A percentile compares a stretch with the other conserved stretches of the same genome.
phyloP scores from a whole-genome alignment of 2,329 filamentous ascomycete genomes.

The Monilinia fructigena region DNA sequence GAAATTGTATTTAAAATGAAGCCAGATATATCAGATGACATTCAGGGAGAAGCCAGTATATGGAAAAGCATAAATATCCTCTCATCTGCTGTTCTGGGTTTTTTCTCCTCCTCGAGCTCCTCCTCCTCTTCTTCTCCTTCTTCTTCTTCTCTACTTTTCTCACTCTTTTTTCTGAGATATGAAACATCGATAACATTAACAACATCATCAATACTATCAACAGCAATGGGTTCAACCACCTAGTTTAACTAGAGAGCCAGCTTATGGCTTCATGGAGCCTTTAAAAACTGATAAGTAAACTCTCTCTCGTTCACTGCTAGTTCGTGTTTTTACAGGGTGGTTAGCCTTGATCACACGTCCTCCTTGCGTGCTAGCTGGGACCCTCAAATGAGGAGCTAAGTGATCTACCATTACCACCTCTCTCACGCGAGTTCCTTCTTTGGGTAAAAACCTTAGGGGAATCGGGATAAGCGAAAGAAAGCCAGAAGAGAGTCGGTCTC shows the following conservation, averaged over 20 bases:
- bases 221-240: neutral
- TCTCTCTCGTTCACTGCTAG: neutral
- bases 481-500: neutral
- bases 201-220: too few species aligned
- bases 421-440: too few species aligned
- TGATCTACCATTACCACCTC: neutral
- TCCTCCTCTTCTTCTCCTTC: too few species aligned
- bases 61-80: too few species aligned
- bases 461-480: neutral
- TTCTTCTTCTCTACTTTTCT: too few species aligned
- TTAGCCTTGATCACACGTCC: constrained; percentile 14
- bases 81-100: too few species aligned
- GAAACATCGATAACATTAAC: neutral
- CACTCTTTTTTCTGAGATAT: too few species aligned
- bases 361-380: neutral
- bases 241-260: too few species aligned
- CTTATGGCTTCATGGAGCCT: neutral
- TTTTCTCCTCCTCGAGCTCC: too few species aligned
- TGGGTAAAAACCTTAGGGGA: neutral
- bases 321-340: neutral
- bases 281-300: neutral
- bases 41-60: too few species aligned
- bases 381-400: neutral
- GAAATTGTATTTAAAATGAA: too few species aligned
- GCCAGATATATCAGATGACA: too few species aligned